Conservation (phyloP, 2,329 filamentous ascomycete species). For the Thermomyces lanuginosus region DNA sequence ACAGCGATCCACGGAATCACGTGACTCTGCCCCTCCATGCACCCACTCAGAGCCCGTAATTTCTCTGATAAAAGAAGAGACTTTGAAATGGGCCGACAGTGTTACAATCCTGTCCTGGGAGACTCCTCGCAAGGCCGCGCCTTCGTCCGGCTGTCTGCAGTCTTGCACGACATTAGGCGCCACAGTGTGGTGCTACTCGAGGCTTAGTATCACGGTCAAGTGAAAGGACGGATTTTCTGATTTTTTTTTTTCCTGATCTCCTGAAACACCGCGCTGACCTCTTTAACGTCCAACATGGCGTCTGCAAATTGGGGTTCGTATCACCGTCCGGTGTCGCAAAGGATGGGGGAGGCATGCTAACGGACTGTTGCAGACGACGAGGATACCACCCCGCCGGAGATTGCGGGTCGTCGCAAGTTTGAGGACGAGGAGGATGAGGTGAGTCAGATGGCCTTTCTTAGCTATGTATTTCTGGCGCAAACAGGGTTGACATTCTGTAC, state of each 20-base stretch:
- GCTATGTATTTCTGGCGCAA: slow-evolving; percentile 1
- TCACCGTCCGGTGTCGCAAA: no score
- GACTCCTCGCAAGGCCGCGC: no score
- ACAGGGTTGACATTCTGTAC: not conserved
- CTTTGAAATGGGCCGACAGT: no score
- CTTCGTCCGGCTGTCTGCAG: no score
- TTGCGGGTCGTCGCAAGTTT: slow-evolving; percentile 51
- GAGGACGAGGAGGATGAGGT: slow-evolving; percentile 84
- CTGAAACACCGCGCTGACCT: not conserved
- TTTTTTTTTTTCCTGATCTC: not conserved
- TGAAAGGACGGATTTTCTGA: no score
- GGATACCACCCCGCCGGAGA: slow-evolving; percentile 31
- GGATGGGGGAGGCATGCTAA: no score
- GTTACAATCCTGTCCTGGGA: no score
- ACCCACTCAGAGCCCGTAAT: not conserved
- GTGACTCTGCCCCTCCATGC: not conserved
- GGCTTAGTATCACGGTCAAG: no score
- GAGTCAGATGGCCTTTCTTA: slow-evolving; percentile 16
- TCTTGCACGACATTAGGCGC: no score
- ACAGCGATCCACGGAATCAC: not conserved
- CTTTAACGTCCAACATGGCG: slow-evolving; percentile 23
- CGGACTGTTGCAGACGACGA: slow-evolving; percentile 25
- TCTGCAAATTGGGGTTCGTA: slow-evolving; percentile 37
- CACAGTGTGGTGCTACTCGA: no score
- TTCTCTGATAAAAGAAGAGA: no score